Conservation (phyloP, 306 rosid species). For the Vachellia pachyceras region DNA sequence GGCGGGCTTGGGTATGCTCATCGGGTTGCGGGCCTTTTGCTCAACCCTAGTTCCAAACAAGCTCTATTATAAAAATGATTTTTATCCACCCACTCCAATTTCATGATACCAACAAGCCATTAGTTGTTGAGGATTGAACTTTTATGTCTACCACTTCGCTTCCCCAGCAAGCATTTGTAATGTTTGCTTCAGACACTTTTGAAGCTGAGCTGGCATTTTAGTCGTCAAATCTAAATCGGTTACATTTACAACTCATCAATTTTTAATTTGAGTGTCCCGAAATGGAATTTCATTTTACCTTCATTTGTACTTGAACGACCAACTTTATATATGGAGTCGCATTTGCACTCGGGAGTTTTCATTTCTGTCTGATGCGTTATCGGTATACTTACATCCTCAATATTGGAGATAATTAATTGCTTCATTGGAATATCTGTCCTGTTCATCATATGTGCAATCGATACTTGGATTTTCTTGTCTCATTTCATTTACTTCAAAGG, state of each 20-base stretch:
- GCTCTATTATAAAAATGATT: no score
- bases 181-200: neutral
- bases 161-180: neutral
- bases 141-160: neutral
- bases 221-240: neutral
- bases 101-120: no score
- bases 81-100: no score
- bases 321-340: neutral
- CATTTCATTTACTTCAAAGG: constrained; percentile 21
- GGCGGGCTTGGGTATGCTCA: no score
- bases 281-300: neutral
- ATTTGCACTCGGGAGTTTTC: neutral
- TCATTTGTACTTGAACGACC: no score
- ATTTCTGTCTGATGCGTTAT: neutral
- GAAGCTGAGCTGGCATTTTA: constrained; percentile 1
- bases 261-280: neutral
- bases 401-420: neutral
- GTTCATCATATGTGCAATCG: neutral
- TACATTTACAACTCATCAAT: neutral
- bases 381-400: neutral
- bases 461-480: constrained; percentile 20
- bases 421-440: neutral
- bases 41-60: no score
- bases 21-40: no score
- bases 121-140: constrained; percentile 1